phyloP scores from a whole-genome alignment of 2,329 filamentous ascomycete species.

The Diaporthe vexans region DNA sequence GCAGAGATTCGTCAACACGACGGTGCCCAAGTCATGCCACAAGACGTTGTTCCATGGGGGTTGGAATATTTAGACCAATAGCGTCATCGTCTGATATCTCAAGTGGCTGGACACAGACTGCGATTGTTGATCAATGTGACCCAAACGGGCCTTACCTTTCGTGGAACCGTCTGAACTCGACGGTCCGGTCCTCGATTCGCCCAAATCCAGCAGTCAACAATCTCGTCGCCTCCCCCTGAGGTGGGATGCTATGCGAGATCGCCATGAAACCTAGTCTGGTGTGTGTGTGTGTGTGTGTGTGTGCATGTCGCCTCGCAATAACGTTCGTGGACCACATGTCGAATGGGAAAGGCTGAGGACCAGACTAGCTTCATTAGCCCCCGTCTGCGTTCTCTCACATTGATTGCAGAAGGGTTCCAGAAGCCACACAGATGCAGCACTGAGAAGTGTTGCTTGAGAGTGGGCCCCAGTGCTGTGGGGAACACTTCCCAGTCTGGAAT shows the following conservation, averaged over 20 bases:
- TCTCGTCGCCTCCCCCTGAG: constrained; percentile 21
- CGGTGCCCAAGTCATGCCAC: neutral
- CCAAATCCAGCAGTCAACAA: neutral
- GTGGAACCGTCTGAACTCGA: constrained; percentile 4
- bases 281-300: neutral
- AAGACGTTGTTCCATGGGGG: neutral
- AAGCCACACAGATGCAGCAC: constrained; percentile 23
- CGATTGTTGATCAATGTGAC: neutral
- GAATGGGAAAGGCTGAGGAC: neutral
- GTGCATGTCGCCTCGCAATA: constrained; percentile 2
- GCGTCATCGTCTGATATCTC: constrained; percentile 28
- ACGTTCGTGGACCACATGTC: neutral
- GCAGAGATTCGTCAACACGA: neutral
- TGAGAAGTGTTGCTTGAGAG: constrained; percentile 1
- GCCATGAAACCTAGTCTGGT: constrained; percentile 1
- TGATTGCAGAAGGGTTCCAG: constrained; percentile 33
- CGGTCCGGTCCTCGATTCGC: constrained; percentile 1
- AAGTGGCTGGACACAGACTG: constrained; percentile 16
- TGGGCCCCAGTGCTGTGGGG: constrained; percentile 13
- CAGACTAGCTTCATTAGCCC: neutral
- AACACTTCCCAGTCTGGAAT: constrained; percentile 21
- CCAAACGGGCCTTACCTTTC: neutral
- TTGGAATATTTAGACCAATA: neutral
- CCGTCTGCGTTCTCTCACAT: constrained; percentile 27
- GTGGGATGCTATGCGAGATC: neutral